These are phyloP conservation scores for Tetrahymena malaccensis DNA, from an alignment of 73 alveolate species.

Conservation along the genomic window DNA sequence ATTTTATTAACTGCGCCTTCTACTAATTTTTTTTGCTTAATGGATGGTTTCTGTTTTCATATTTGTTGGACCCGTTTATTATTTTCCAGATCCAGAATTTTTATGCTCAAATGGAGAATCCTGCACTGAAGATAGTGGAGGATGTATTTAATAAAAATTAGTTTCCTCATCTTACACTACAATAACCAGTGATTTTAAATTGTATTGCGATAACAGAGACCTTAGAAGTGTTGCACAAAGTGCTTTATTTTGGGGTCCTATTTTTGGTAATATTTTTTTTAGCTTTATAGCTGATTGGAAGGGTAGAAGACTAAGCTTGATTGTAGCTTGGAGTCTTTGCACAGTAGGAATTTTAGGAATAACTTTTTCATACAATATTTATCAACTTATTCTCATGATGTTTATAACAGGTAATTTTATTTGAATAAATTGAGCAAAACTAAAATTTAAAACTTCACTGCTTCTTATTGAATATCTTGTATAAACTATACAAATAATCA, in stretches of 20 bases:
- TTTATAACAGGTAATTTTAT: background rate
- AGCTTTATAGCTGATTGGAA: background rate
- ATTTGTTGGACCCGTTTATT: background rate
- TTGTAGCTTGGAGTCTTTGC: background rate
- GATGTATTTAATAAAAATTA: background rate
- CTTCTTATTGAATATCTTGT: no score
- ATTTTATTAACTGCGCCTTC: background rate
- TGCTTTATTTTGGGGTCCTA: slow-evolving; percentile 1
- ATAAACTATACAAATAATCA: background rate
- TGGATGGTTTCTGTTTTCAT: background rate
- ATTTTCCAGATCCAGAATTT: background rate
- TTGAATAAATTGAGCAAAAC: no score
- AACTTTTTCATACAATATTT: background rate
- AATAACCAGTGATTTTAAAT: background rate
- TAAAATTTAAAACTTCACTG: no score
- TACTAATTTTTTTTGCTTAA: background rate
- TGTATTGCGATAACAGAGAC: background rate
- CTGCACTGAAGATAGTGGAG: background rate
- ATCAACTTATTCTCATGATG: background rate
- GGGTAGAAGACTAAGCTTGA: background rate
- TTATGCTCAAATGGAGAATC: background rate
- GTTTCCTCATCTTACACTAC: background rate
- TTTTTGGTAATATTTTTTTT: background rate
- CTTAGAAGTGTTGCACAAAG: background rate
- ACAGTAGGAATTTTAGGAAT: background rate